These are phyloP conservation scores for Phytophthora hybrid DNA, from an alignment of 352 stramenopile species.

Conservation along the genomic window DNA sequence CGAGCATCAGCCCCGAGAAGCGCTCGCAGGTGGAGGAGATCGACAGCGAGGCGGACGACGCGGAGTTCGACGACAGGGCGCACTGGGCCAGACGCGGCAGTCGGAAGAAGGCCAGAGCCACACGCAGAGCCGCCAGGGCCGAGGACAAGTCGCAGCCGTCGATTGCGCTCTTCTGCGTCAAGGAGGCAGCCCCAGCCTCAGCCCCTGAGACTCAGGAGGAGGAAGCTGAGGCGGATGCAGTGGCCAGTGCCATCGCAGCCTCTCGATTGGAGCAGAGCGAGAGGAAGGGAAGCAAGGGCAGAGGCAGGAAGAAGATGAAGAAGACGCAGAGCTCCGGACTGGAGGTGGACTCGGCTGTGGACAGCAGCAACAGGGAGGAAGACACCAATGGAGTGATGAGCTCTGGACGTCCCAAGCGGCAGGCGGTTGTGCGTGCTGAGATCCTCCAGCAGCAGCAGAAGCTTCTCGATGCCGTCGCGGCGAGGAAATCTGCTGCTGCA, in stretches of 20 bases:
- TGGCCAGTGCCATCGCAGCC: constrained; percentile 11
- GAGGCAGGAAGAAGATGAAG: constrained; percentile 14
- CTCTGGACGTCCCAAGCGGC: constrained; percentile 62
- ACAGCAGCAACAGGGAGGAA: constrained; percentile 15
- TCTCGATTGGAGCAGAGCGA: constrained; percentile 18
- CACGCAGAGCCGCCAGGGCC: constrained; percentile 15
- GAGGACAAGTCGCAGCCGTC: constrained; percentile 64
- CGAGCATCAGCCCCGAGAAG: constrained; percentile 63
- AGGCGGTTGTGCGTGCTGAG: constrained; percentile 59
- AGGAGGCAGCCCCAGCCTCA: constrained; percentile 18
- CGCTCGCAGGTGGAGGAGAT: constrained; percentile 68
- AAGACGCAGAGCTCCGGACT: constrained; percentile 9
- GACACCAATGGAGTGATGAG: constrained; percentile 19
- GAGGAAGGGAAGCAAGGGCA: constrained; percentile 12
- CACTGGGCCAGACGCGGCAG: constrained; percentile 63
- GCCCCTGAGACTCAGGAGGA: background rate
- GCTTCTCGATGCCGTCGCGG: constrained; percentile 40
- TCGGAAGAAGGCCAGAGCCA: constrained; percentile 45
- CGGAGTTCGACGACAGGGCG: constrained; percentile 74
- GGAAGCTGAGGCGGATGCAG: background rate
- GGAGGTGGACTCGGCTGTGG: constrained; percentile 20
- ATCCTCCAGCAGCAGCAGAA: constrained; percentile 51
- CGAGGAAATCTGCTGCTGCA: constrained; percentile 30
- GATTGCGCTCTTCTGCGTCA: constrained; percentile 72
- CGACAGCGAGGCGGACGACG: constrained; percentile 77